Base-by-base conservation (phyloP, 192 early-diverging fungal species). In the Rhizoclosmatium globosum region DNA sequence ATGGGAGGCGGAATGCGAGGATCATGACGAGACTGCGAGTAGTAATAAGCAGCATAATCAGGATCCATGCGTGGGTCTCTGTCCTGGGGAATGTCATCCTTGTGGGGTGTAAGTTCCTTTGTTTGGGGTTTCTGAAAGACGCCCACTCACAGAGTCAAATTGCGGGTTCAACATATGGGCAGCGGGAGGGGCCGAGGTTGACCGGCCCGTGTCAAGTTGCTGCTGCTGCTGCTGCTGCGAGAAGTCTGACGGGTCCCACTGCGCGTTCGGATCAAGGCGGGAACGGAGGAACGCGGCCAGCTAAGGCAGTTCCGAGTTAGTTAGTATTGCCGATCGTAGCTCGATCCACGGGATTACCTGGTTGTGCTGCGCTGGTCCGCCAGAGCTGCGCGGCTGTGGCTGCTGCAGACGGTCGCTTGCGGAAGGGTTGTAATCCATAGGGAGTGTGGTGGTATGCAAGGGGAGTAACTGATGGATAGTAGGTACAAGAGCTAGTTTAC, bases 161-260 rank as follows among this genome's bases (percentile, higher is more conserved):
- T n/a, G 39, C 72, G 78, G 90, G 74, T 88, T 82, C 31, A 31
- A 31, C 72, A 89, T 61, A 15, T 85, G 85, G 77, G 92, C 92
- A n/a, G 92, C 85, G 21, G 94, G 94, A 13, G 94, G 94, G 9
- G 94, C 94, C 77, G 90, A 91, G 64, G 83, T 93, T 44, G 92
- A 91, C 46, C 94, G 87, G 70, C 79, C 79, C 53, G 86, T 84
- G 81, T 92, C 31, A 31, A 31, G 31, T 31, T 31, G 31, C 31
- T 31, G 31, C 31, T 31, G 31, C 31, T 31, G 31, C 31, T 47
- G 82, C 88, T 82, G 70, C 53, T 74, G 74, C 43, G 39, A 31
- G 56, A 45, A n/a, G 19, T 39, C 48, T 31, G 69, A 17, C 21
- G n/a, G 21, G 11, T 61, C 46, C 3, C 42, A n/a, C 19, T 86